Percentiles rank a stretch among this genome's conserved stretches.
phyloP scores from a whole-genome alignment of 2,329 filamentous ascomycete genomes.

The Penicillium oxalicum region DNA sequence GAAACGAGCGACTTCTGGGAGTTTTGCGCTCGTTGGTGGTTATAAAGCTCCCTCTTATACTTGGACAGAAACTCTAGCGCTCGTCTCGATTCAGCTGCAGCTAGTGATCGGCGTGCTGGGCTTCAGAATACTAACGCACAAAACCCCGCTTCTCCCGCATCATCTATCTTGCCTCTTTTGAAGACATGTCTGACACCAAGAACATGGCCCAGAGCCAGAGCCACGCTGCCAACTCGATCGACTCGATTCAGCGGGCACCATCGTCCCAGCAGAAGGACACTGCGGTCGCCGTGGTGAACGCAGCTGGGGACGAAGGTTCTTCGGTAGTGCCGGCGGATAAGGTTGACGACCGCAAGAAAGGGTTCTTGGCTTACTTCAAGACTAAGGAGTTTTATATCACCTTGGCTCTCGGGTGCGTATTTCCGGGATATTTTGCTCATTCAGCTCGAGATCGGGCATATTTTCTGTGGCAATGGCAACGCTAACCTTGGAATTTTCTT shows the following conservation, averaged over 20 bases:
- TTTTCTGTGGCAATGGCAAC: too few species aligned
- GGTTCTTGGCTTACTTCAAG: constrained; percentile 63
- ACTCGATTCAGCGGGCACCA: constrained; percentile 3
- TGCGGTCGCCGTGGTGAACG: constrained; percentile 12
- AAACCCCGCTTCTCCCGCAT: constrained; percentile 9
- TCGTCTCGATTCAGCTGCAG: background rate
- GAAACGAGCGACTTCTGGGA: constrained; percentile 51
- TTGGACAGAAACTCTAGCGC: background rate
- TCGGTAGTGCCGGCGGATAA: constrained; percentile 30
- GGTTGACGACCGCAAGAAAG: constrained; percentile 40
- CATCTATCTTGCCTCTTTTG: constrained; percentile 2
- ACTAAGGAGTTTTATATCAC: constrained; percentile 87
- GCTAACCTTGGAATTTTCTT: too few species aligned
- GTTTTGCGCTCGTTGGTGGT: constrained; percentile 50
- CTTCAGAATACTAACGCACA: background rate
- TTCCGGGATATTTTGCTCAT: too few species aligned
- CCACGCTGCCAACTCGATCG: constrained; percentile 2
- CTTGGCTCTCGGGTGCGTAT: constrained; percentile 61
- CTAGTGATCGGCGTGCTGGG: background rate
- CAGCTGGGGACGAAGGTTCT: constrained; percentile 8
- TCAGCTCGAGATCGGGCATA: too few species aligned
- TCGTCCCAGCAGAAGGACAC: constrained; percentile 17
- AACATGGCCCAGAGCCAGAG: constrained; percentile 20
- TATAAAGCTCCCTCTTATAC: constrained; percentile 42
- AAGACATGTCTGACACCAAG: constrained; percentile 26